Percentiles rank a stretch among this genome's conserved stretches.
These are phyloP conservation scores for Russula sp. DNA, from an alignment of 768 basidiomycete species.

Conservation along the genomic window DNA sequence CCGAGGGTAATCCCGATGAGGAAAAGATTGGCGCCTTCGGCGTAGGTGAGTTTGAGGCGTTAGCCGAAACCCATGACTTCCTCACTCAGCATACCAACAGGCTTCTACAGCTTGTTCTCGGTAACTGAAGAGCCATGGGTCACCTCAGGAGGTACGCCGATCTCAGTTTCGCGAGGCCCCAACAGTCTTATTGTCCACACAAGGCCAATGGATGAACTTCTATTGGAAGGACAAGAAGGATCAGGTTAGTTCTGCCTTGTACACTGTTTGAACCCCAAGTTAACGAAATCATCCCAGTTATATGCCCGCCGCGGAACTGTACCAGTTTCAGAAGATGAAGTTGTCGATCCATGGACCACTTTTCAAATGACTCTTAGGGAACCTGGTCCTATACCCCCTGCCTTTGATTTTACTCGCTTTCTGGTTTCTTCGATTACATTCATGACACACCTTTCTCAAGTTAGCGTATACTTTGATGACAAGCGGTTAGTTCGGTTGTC, in stretches of 20 bases:
- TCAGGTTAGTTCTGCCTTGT: constrained; percentile 44
- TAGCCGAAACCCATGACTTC: background rate
- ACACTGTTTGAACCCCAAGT: background rate
- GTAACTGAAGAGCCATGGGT: constrained; percentile 82
- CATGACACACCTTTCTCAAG: constrained; percentile 70
- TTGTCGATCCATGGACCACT: constrained; percentile 61
- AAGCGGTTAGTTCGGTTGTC: constrained; percentile 59
- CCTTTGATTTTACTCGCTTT: constrained; percentile 87
- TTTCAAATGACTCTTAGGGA: constrained; percentile 89
- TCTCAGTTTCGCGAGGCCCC: constrained; percentile 26
- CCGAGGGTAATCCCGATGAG: constrained; percentile 91
- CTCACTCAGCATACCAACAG: constrained; percentile 28
- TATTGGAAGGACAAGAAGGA: constrained; percentile 94
- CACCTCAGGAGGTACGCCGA: constrained; percentile 58
- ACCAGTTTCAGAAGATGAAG: constrained; percentile 34
- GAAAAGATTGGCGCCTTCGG: constrained; percentile 95
- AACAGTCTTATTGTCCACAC: constrained; percentile 29
- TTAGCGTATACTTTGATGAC: constrained; percentile 80
- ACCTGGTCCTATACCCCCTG: constrained; percentile 66
- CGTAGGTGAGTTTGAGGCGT: constrained; percentile 45
- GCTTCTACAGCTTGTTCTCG: constrained; percentile 78
- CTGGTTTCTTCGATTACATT: constrained; percentile 90
- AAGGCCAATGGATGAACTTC: constrained; percentile 89
- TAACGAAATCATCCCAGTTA: constrained; percentile 40
- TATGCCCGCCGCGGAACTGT: constrained; percentile 75